A percentile compares a stretch with the other conserved stretches of the same genome.
phyloP scores from a whole-genome alignment of 2,329 filamentous ascomycete genomes.

The Fusarium armeniacum region DNA sequence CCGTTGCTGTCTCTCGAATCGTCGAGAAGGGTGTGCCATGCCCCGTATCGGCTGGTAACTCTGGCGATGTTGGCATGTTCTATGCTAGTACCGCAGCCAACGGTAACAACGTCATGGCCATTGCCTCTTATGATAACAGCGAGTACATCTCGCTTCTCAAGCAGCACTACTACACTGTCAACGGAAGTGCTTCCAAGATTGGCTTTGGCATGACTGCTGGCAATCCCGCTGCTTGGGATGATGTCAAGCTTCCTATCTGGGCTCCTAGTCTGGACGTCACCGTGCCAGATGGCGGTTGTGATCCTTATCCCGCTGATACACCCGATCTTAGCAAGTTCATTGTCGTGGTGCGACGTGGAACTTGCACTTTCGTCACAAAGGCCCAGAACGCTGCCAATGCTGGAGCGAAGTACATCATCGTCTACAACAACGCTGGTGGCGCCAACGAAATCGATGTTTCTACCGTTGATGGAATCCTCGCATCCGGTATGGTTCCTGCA shows the following conservation, averaged over 20 bases:
- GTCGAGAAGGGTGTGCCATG: constrained; percentile 67
- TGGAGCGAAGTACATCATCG: constrained; percentile 71
- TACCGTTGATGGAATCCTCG: constrained; percentile 12
- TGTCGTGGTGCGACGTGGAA: constrained; percentile 71
- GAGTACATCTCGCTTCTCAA: constrained; percentile 60
- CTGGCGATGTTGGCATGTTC: constrained; percentile 62
- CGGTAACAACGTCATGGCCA: constrained; percentile 62
- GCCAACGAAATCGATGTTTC: constrained; percentile 25
- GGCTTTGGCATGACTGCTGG: constrained; percentile 60
- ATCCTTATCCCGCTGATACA: constrained; percentile 64
- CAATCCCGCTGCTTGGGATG: constrained; percentile 58
- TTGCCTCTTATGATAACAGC: constrained; percentile 66
- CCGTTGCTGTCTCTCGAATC: constrained; percentile 65
- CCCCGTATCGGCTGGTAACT: constrained; percentile 67
- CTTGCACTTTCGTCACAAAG: constrained; percentile 70
- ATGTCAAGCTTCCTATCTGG: constrained; percentile 64
- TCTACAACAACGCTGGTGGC: constrained; percentile 67
- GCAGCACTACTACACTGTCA: constrained; percentile 59
- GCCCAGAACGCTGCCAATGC: constrained; percentile 64
- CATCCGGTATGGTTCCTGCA: constrained; percentile 24
- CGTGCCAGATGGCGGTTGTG: constrained; percentile 65
- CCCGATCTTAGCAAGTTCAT: constrained; percentile 70
- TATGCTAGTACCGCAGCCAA: constrained; percentile 65
- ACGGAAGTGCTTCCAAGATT: constrained; percentile 49
- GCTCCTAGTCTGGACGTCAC: constrained; percentile 64